phyloP scores from a whole-genome alignment of 1,139 yeast genomes.

The Geotrichum phurueaensis region DNA sequence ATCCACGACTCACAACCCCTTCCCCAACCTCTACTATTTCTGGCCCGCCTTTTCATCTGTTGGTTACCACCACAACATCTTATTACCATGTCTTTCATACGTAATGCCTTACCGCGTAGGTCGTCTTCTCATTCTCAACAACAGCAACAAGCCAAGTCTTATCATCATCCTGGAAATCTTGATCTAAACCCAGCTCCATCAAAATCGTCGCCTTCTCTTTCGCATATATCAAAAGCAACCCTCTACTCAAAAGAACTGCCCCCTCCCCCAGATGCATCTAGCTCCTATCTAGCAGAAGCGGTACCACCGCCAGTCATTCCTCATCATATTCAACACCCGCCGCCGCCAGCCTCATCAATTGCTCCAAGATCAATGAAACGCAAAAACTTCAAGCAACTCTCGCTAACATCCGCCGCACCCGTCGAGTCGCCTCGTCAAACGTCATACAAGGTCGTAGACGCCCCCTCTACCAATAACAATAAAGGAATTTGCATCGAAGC shows the following conservation, averaged over 20 bases:
- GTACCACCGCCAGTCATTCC: not conserved
- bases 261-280: slow-evolving; percentile 5
- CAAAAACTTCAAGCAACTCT: slow-evolving; percentile 66
- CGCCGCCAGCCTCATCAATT: slow-evolving; percentile 22
- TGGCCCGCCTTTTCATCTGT: not conserved
- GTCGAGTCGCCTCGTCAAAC: slow-evolving; percentile 12
- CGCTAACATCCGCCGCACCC: slow-evolving; percentile 38
- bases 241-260: slow-evolving; percentile 10
- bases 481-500: slow-evolving; percentile 13
- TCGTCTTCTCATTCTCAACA: slow-evolving; percentile 7
- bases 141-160: not conserved
- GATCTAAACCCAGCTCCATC: not conserved
- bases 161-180: not conserved
- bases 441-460: slow-evolving; percentile 10
- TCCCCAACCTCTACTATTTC: not conserved
- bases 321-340: not conserved
- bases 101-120: slow-evolving; percentile 15
- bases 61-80: not conserved
- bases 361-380: slow-evolving; percentile 60
- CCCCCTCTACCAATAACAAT: slow-evolving; percentile 9
- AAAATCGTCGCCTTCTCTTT: not conserved
- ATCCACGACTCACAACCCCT: not conserved
- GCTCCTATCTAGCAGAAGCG: not conserved
- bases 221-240: not conserved
- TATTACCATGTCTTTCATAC: slow-evolving; percentile 11